Conservation (phyloP, 1,284 basidiomycete genomes). For the Ganoderma sp. region DNA sequence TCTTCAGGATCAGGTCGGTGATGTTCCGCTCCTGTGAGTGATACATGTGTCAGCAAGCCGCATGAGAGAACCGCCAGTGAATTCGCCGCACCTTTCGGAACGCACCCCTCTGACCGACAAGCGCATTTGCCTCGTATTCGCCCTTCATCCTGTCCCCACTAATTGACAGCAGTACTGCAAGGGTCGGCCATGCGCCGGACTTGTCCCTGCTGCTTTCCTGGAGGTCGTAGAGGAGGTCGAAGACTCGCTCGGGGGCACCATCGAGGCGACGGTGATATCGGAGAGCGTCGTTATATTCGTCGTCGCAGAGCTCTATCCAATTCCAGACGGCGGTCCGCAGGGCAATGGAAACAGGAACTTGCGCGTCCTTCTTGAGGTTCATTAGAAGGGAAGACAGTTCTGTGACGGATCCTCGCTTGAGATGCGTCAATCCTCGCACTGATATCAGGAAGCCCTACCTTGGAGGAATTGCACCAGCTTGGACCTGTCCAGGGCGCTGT, state of each 20-base stretch:
- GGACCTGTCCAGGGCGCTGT: constrained; percentile 69
- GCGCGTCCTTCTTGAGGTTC: constrained; percentile 81
- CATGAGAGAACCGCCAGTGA: background rate
- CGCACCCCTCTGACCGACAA: constrained; percentile 33
- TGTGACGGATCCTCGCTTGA: constrained; percentile 33
- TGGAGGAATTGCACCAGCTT: constrained; percentile 72
- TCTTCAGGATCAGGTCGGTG: constrained; percentile 60
- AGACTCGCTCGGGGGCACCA: constrained; percentile 82
- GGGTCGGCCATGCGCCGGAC: constrained; percentile 80
- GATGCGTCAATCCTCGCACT: background rate
- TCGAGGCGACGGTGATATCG: constrained; percentile 71
- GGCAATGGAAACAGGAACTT: constrained; percentile 74
- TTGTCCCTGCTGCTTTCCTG: constrained; percentile 57
- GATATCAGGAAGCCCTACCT: constrained; percentile 46
- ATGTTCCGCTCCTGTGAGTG: constrained; percentile 49
- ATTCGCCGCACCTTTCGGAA: constrained; percentile 39
- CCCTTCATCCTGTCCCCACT: constrained; percentile 76
- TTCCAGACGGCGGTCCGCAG: constrained; percentile 89
- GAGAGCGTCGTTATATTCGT: constrained; percentile 81
- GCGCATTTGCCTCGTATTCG: constrained; percentile 53
- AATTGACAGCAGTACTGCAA: constrained; percentile 79
- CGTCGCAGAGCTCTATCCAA: constrained; percentile 86
- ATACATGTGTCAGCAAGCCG: background rate
- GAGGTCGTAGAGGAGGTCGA: constrained; percentile 73
- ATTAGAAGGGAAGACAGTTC: constrained; percentile 86